Conservation (phyloP, 768 basidiomycete species). For the Termitomyces sp. region DNA sequence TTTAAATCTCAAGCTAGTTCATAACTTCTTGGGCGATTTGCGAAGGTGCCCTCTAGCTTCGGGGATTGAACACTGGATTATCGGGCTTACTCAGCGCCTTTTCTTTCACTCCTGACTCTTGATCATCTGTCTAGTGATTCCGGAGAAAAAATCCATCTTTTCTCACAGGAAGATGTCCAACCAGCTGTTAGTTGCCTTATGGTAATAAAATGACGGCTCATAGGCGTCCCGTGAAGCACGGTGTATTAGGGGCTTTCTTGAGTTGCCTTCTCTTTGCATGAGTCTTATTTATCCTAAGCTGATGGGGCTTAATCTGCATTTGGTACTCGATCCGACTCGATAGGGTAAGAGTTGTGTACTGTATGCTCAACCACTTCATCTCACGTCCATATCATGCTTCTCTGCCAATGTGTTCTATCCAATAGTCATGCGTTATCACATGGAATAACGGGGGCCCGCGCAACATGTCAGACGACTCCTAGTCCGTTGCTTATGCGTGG, state of each 20-base stretch:
- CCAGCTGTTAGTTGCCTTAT: neutral
- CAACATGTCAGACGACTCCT: neutral
- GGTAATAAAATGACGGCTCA: neutral
- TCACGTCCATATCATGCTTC: neutral
- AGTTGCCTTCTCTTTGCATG: neutral
- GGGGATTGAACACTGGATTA: neutral
- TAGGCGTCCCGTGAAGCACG: neutral
- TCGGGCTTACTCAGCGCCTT: neutral
- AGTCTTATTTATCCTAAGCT: neutral
- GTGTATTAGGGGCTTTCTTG: neutral
- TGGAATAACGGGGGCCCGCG: neutral
- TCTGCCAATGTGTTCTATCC: neutral
- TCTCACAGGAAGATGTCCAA: neutral
- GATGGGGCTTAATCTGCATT: neutral
- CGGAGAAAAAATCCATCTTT: neutral
- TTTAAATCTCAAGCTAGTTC: neutral
- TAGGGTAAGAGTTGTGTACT: neutral
- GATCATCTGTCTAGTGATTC: neutral
- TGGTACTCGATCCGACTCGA: neutral
- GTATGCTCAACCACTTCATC: neutral
- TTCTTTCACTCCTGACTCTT: neutral
- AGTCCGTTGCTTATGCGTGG: neutral
- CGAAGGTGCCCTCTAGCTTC: neutral
- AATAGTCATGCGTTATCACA: neutral
- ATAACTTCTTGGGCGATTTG: neutral